Evolutionary conservation across 495 filamentous ascomycete genomes (phyloP), one percentile per base, ranked within the genome.

Genomic region (Annulohypoxylon bovei): DNA sequence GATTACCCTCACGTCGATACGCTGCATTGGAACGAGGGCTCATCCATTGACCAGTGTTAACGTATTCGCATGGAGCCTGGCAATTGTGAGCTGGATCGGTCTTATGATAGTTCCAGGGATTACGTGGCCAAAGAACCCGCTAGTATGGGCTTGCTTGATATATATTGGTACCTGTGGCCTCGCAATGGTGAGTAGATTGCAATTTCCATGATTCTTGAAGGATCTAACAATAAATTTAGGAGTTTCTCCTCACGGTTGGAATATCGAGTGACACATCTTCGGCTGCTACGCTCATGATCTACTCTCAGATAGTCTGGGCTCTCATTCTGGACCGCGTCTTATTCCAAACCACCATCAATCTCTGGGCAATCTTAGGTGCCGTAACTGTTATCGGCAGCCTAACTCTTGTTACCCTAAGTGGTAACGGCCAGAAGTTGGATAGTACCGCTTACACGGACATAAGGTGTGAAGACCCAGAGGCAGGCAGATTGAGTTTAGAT

Each of bases 241-340:
- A 50, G 12, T 28, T 50, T 6, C 23, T 23, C 23, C 46, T 50
- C 11, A 50, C 46, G 4, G 22, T 50, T 28, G 46, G 46, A 50
- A 50, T 50, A 0, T 50, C 46, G 23, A 50, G 46, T 11, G 46
- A 50, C 46, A 5, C 46, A n/a, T 50, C 46, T 28, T 50, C 46
- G 28, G 46, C 46, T n/a, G 46, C 46, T 28, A 50, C 46, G 1
- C 22, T 50, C 20, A 50, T 50, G 46, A 50, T 50, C 6, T 50
- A 50, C 6, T 50, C 46, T n/a, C 46, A 50, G 23, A 50, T 50
- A 23, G 46, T 50, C 23, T 50, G 46, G 46, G 46, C 46, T 50
- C 23, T 50, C 0, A 25, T 50, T 3, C 46, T 50, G 22, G 46
- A 50, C 12, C 22, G 46, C 22, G 22, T 50, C 23, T 50, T 50